These are phyloP conservation scores for Globisporangium yorkense DNA, from an alignment of 352 stramenopile genomes.

Conservation along the genomic window DNA sequence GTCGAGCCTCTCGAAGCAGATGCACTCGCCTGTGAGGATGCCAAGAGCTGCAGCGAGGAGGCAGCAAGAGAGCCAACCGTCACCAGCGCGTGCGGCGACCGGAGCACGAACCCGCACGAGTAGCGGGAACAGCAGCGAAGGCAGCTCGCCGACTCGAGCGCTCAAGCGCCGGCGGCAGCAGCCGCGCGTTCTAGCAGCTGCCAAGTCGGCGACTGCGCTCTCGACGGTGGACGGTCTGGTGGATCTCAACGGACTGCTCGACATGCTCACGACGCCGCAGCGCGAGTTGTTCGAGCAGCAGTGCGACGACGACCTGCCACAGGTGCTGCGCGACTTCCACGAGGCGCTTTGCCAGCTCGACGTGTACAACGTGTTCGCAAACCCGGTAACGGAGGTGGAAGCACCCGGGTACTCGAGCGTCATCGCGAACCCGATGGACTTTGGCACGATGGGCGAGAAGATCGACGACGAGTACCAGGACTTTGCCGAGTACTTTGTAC, in stretches of 20 bases:
- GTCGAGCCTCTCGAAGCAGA: constrained; percentile 9
- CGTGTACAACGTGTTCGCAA: constrained; percentile 77
- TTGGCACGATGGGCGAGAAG: constrained; percentile 89
- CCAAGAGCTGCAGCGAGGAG: background rate
- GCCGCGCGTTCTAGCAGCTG: constrained; percentile 12
- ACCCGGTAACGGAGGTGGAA: constrained; percentile 86
- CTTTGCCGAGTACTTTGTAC: constrained; percentile 79
- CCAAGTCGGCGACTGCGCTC: constrained; percentile 3
- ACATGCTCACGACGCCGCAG: constrained; percentile 42
- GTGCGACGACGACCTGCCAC: constrained; percentile 47
- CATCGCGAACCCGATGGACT: constrained; percentile 90
- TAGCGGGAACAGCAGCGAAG: background rate
- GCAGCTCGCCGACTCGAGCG: background rate
- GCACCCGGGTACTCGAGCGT: constrained; percentile 91
- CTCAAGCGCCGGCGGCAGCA: constrained; percentile 7
- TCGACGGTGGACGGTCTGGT: constrained; percentile 28
- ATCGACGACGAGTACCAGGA: constrained; percentile 54
- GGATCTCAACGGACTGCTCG: constrained; percentile 37
- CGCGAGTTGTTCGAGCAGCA: constrained; percentile 48
- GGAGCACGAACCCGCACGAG: constrained; percentile 4
- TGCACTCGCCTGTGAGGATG: constrained; percentile 1
- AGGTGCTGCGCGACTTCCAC: constrained; percentile 65
- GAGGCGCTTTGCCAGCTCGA: constrained; percentile 73
- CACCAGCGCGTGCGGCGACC: background rate
- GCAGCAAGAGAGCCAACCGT: constrained; percentile 1